Conservation (phyloP, 2,329 filamentous ascomycete genomes). For the Claviceps arundinis region DNA sequence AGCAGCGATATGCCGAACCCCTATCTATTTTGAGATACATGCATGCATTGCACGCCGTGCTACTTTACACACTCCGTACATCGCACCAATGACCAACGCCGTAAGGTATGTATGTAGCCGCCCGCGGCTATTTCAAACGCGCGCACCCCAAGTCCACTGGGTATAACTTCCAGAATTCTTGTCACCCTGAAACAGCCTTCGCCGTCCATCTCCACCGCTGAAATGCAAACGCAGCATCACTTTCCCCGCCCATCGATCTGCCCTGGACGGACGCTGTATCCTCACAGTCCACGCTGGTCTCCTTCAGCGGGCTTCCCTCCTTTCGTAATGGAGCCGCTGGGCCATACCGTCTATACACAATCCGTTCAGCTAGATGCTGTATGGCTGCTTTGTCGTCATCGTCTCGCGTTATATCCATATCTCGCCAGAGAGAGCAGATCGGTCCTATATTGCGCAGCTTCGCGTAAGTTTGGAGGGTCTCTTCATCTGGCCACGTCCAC, state of each 20-base stretch:
- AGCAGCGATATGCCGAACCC: too few species aligned
- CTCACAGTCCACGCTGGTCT: background rate
- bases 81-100: too few species aligned
- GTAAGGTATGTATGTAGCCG: too few species aligned
- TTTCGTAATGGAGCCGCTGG: background rate
- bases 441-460: conserved; percentile 13
- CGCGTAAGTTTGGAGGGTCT: conserved; percentile 22
- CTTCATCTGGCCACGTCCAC: conserved; percentile 27
- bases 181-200: background rate
- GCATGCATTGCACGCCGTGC: too few species aligned
- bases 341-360: background rate
- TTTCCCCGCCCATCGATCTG: background rate
- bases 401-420: conserved; percentile 12
- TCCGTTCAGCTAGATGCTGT: background rate
- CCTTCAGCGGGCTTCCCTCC: background rate
- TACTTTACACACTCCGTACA: too few species aligned
- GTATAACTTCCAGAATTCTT: background rate
- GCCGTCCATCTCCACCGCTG: background rate
- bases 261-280: background rate
- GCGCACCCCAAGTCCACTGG: too few species aligned
- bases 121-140: background rate
- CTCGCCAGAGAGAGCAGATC: conserved; percentile 12
- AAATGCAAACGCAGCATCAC: background rate
- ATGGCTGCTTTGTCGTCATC: background rate
- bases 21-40: too few species aligned